Evolutionary conservation across 192 early-diverging fungal species (phyloP), one percentile per base, ranked within the genome.

Genomic region (Phycomyces nitens): DNA sequence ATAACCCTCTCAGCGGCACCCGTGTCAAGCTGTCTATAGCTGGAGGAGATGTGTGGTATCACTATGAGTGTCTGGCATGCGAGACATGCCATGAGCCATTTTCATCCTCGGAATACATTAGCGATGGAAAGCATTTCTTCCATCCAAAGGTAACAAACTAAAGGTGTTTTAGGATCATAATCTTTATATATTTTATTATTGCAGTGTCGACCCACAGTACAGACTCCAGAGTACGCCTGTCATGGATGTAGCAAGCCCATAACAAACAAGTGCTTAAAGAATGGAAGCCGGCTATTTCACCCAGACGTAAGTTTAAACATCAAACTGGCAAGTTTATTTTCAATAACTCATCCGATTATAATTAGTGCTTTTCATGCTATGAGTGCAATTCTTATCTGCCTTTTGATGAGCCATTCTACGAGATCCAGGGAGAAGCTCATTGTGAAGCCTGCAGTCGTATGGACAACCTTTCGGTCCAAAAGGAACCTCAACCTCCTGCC

Each of bases 61-160:
- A 81, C 58, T 68, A 73, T 16, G 60, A 65, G 5, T 81, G 79
- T 52, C 70, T 81, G 27, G 56, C 70, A 5, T 81, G 79, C 47
- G 52, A 68, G 34, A 73, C 66, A 21, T 81, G 79, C 56, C 60
- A 75, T 15, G 70, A 65, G 8, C 66, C 70, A 23, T 81, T 81
- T 60, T 76, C 75, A 23, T 69, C 75, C 22, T 72, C 73, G 0
- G 68, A 75, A 58, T 81, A 71, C 50, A 69, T 77, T 27, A 53
- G 73, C 23, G 75, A 75, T 23, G 41, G 56, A 49, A 76, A 74
- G 2, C 62, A 63, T 9, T 65, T 70, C 9, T 80, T 76, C 42
- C 78, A 80, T 69, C 70, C 78, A 16, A 50, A 57, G 27, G 77
- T 78, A 68, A 27, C n/a, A 60, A 59, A n/a, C n/a, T n/a, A n/a